A percentile compares a stretch with the other conserved stretches of the same genome.
These are phyloP conservation scores for Neurospora cerealis DNA, from an alignment of 495 filamentous ascomycete species.

Conservation along the genomic window DNA sequence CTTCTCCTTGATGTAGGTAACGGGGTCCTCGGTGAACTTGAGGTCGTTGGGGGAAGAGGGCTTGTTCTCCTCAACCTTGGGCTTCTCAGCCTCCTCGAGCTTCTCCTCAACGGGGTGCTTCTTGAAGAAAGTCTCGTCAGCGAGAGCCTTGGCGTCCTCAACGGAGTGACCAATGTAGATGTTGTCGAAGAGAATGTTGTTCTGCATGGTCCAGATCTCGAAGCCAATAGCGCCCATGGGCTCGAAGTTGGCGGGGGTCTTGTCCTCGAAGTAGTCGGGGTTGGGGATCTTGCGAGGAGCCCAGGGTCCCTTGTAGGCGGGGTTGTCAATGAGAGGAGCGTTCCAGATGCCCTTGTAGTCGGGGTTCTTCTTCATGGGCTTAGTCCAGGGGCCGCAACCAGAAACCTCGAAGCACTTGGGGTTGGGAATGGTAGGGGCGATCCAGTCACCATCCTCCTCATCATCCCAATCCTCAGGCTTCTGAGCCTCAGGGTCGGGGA, in stretches of 20 bases:
- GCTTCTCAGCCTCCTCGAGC: conserved; percentile 72
- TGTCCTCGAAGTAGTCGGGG: conserved; percentile 96
- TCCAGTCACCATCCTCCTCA: conserved; percentile 98
- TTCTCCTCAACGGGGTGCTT: conserved; percentile 81
- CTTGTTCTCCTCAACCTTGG: conserved; percentile 61
- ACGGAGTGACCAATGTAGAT: conserved; percentile 99
- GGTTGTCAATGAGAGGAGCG: conserved; percentile 92
- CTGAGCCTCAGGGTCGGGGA: conserved; percentile 92
- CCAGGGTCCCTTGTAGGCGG: conserved; percentile 96
- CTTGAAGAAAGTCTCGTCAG: conserved; percentile 84
- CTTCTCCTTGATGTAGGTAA: conserved; percentile 84
- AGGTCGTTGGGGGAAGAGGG: conserved; percentile 59
- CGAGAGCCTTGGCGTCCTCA: conserved; percentile 84
- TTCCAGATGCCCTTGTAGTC: conserved; percentile 99
- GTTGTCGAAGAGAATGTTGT: conserved; percentile 98
- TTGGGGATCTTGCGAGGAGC: conserved; percentile 92
- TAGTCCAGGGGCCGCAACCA: conserved; percentile 89
- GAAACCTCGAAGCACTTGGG: conserved; percentile 90
- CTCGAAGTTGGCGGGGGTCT: conserved; percentile 91
- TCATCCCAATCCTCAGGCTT: conserved; percentile 99
- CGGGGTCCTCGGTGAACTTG: conserved; percentile 87
- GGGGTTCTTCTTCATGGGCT: conserved; percentile 91
- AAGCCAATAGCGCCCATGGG: conserved; percentile 98
- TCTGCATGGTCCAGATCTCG: conserved; percentile 99
- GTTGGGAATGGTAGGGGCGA: conserved; percentile 87